These are phyloP conservation scores for Metschnikowia baotianmanensis DNA, from an alignment of 805 yeast genomes.

Conservation along the genomic window DNA sequence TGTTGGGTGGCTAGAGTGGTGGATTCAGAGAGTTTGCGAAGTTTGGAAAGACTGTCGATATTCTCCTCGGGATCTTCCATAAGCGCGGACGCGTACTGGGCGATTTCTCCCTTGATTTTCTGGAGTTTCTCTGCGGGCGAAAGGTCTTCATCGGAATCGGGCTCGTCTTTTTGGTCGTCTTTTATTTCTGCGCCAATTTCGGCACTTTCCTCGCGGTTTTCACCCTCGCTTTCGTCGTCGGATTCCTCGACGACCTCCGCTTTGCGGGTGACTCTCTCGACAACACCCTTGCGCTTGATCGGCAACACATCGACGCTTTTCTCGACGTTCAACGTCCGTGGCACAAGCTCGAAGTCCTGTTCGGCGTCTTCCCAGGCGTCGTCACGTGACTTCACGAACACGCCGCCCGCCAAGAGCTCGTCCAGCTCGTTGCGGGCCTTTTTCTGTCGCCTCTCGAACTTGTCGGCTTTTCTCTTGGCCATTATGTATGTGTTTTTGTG, in stretches of 20 bases:
- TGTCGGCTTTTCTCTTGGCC: constrained; percentile 17
- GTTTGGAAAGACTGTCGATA: constrained; percentile 58
- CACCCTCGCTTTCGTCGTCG: constrained; percentile 19
- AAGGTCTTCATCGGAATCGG: constrained; percentile 18
- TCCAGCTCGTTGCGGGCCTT: constrained; percentile 38
- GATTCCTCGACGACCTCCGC: constrained; percentile 15
- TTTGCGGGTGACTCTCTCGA: constrained; percentile 61
- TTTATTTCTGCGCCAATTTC: background rate
- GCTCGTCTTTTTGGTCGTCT: too few relatives aligned
- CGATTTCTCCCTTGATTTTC: constrained; percentile 77
- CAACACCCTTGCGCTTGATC: constrained; percentile 65
- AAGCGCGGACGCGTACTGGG: constrained; percentile 71
- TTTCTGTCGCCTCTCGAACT: constrained; percentile 20
- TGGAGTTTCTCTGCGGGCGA: constrained; percentile 53
- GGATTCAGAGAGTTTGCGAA: constrained; percentile 68
- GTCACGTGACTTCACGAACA: constrained; percentile 25
- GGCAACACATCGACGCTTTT: constrained; percentile 71
- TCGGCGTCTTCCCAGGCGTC: constrained; percentile 66
- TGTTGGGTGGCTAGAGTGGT: constrained; percentile 64
- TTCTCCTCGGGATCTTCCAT: constrained; percentile 91
- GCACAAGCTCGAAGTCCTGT: constrained; percentile 72
- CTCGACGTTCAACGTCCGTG: constrained; percentile 52
- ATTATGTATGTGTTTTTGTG: constrained; percentile 1
- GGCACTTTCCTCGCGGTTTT: background rate
- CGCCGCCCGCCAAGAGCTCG: constrained; percentile 34